Conservation (phyloP, 106 monocot species). For the Allium fistulosum region DNA sequence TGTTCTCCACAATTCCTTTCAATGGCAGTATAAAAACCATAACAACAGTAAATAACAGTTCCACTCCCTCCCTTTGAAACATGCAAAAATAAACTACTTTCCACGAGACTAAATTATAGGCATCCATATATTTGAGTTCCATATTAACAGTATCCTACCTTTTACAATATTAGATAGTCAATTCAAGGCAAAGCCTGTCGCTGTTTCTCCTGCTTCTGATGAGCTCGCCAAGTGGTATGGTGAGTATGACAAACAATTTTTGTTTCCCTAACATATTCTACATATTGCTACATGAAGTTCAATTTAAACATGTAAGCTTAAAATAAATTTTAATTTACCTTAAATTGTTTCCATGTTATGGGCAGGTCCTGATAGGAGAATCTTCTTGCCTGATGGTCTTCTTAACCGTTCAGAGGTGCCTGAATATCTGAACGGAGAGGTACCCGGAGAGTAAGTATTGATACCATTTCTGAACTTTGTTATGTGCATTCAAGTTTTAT, state of each 20-base stretch:
- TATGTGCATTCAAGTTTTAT: background rate
- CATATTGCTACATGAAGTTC: too few relatives aligned
- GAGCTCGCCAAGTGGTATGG: constrained; percentile 99
- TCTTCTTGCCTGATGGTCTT: constrained; percentile 87
- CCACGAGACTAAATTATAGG: too few relatives aligned
- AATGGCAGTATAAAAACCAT: too few relatives aligned
- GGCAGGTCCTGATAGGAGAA: constrained; percentile 74
- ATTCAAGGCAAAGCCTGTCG: constrained; percentile 32
- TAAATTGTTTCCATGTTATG: background rate
- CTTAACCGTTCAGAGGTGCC: constrained; percentile 85
- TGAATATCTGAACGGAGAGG: constrained; percentile 94
- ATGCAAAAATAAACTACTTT: too few relatives aligned
- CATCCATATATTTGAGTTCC: too few relatives aligned
- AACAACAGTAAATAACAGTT: too few relatives aligned
- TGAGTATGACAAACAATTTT: constrained; percentile 10
- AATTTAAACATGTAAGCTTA: background rate
- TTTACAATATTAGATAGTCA: too few relatives aligned
- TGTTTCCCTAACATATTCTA: too few relatives aligned
- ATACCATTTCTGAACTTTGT: background rate
- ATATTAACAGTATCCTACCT: too few relatives aligned
- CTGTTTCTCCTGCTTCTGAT: constrained; percentile 31
- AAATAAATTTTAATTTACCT: background rate
- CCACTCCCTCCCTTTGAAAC: too few relatives aligned
- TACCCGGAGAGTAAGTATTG: constrained; percentile 87
- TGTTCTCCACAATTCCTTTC: too few relatives aligned